Evolutionary conservation across 805 yeast species (phyloP), one percentile per base, ranked within the genome.

Genomic region (Priceomyces melissophilus): DNA sequence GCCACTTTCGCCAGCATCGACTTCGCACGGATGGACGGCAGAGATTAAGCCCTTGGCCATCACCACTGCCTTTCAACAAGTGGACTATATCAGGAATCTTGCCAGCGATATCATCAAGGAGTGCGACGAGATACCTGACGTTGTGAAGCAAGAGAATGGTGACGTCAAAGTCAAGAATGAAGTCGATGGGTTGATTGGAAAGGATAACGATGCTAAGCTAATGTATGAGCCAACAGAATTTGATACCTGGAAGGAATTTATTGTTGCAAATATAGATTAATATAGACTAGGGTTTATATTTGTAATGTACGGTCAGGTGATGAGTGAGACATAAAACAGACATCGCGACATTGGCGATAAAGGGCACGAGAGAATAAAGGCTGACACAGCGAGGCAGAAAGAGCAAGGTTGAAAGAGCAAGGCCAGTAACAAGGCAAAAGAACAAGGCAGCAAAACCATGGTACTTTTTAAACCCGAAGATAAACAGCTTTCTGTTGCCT

Each of bases 401-500:
- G n/a, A n/a, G n/a, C n/a, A n/a, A n/a, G n/a, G n/a, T n/a, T n/a
- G n/a, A n/a, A n/a, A n/a, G n/a, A n/a, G n/a, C n/a, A n/a, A n/a
- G n/a, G n/a, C n/a, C n/a, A n/a, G n/a, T n/a, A n/a, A n/a, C n/a
- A n/a, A n/a, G n/a, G n/a, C n/a, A n/a, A n/a, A n/a, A n/a, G n/a
- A n/a, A n/a, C n/a, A n/a, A n/a, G n/a, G n/a, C n/a, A n/a, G n/a
- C n/a, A n/a, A n/a, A n/a, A 13, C 9, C 32, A 29, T 13, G 32
- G 32, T 9, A 13, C 32, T 29, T 29, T 29, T 29, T 29, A 29
- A 29, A 29, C 53, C 56, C 8, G 48, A 53, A 30, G 57, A 55
- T 2, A 55, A 51, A 41, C 43, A 54, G 43, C 57, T 78, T 3
- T 73, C 84, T 1, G 95, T 90, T 9, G 96, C 95, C 0, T 89